phyloP scores from a whole-genome alignment of 2,329 filamentous ascomycete genomes.

The Aspergillus transmontanensis region DNA sequence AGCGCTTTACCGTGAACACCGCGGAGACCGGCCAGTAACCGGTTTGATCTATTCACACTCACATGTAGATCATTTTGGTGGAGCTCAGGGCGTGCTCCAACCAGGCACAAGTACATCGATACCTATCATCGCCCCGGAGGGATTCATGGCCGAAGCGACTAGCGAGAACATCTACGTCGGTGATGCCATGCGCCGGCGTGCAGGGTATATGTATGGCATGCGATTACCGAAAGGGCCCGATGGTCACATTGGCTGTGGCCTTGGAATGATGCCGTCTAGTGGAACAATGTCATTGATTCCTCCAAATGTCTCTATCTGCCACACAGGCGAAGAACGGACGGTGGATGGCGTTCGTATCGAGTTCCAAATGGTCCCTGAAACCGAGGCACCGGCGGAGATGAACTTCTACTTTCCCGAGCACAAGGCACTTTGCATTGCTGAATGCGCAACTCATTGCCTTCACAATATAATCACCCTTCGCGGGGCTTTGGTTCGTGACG shows the following conservation, averaged over 20 bases:
- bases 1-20: conserved; percentile 34
- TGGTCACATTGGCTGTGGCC: conserved; percentile 42
- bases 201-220: conserved; percentile 46
- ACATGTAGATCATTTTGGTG: conserved; percentile 45
- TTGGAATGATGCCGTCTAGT: conserved; percentile 35
- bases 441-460: conserved; percentile 43
- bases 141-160: conserved; percentile 43
- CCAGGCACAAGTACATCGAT: conserved; percentile 7
- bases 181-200: conserved; percentile 42
- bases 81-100: conserved; percentile 23
- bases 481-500: conserved; percentile 46
- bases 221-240: conserved; percentile 28
- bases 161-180: conserved; percentile 46
- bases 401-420: conserved; percentile 45
- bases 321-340: conserved; percentile 32
- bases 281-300: conserved; percentile 39
- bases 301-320: conserved; percentile 35
- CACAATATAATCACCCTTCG: conserved; percentile 49
- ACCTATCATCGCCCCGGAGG: conserved; percentile 39
- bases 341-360: conserved; percentile 42
- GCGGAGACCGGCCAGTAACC: conserved; percentile 25
- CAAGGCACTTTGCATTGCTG: conserved; percentile 42
- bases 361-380: conserved; percentile 47
- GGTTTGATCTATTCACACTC: conserved; percentile 48
- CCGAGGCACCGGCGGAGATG: conserved; percentile 48